Evolutionary conservation across 352 stramenopile genomes (phyloP).

Genomic region (Phytophthora boehmeriae): DNA sequence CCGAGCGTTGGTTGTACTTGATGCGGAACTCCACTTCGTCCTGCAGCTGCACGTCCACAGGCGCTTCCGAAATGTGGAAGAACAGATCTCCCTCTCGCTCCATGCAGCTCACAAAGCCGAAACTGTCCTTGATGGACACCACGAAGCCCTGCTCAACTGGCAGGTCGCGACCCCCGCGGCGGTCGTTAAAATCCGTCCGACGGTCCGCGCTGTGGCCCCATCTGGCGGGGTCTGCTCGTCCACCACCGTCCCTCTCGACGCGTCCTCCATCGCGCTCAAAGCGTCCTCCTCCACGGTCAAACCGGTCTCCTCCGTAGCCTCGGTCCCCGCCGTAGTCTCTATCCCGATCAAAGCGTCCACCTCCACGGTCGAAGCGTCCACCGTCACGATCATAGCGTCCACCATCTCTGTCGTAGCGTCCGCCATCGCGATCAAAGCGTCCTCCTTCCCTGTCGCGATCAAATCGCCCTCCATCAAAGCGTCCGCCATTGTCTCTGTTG

Average conservation of each 20-base stretch:
- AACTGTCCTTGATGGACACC: conserved; percentile 58
- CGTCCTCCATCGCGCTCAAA: conserved; percentile 14
- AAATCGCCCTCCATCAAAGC: neutral
- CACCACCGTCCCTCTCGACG: conserved; percentile 25
- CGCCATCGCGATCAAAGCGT: conserved; percentile 10
- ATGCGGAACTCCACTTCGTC: conserved; percentile 82
- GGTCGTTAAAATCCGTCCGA: conserved; percentile 3
- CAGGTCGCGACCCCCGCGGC: conserved; percentile 29
- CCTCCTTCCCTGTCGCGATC: conserved; percentile 9
- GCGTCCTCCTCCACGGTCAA: conserved; percentile 4
- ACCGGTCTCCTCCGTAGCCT: conserved; percentile 9
- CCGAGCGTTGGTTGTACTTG: conserved; percentile 72
- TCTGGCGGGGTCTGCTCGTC: conserved; percentile 21
- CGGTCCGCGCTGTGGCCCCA: conserved; percentile 27
- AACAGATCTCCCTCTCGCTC: conserved; percentile 78
- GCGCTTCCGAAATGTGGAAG: conserved; percentile 84
- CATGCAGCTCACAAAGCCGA: conserved; percentile 66
- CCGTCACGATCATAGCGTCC: neutral
- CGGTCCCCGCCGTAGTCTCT: conserved; percentile 3
- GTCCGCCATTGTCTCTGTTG: conserved; percentile 8
- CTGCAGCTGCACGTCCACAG: conserved; percentile 65
- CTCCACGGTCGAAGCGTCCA: conserved; percentile 21
- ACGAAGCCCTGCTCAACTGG: conserved; percentile 46
- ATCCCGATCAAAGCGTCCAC: conserved; percentile 15
- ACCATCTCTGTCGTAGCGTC: neutral